These are phyloP conservation scores for Cenchrus americanus DNA, from an alignment of 176 grass and related monocot species.

Conservation along the genomic window DNA sequence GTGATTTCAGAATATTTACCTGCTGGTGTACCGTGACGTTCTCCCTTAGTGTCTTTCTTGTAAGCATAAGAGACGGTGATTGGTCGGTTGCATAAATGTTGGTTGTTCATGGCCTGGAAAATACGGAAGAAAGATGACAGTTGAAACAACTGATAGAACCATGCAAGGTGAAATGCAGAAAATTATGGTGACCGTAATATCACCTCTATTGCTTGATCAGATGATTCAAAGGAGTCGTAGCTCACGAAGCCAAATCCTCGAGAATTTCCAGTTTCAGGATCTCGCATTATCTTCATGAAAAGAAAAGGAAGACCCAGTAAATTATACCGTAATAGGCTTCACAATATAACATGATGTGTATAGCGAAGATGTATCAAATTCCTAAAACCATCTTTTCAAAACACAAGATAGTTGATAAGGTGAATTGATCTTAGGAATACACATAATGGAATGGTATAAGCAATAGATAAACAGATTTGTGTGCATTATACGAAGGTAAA, in stretches of 20 bases:
- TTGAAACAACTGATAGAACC: conserved; percentile 26
- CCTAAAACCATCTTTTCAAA: conserved; percentile 14
- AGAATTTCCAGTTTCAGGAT: conserved; percentile 94
- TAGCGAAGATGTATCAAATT: background rate
- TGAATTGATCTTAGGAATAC: conserved; percentile 14
- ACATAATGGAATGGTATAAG: background rate
- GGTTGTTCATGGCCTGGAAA: conserved; percentile 88
- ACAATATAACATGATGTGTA: background rate
- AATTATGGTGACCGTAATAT: conserved; percentile 3
- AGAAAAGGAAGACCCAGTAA: conserved; percentile 21
- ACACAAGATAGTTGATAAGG: background rate
- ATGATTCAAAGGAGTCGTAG: conserved; percentile 98
- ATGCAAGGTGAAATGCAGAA: conserved; percentile 23
- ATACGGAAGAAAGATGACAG: conserved; percentile 11
- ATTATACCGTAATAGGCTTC: background rate
- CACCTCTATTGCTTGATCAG: conserved; percentile 98
- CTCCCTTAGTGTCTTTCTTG: conserved; percentile 94
- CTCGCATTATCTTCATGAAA: conserved; percentile 84
- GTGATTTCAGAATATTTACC: conserved; percentile 40
- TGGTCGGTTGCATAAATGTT: conserved; percentile 89
- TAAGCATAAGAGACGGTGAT: conserved; percentile 97
- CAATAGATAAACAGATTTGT: background rate
- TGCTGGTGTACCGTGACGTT: conserved; percentile 90
- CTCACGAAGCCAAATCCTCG: conserved; percentile 96
- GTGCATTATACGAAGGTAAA: background rate